Base-by-base conservation (phyloP, 169 alveolate species). In the Blepharisma undulans region DNA sequence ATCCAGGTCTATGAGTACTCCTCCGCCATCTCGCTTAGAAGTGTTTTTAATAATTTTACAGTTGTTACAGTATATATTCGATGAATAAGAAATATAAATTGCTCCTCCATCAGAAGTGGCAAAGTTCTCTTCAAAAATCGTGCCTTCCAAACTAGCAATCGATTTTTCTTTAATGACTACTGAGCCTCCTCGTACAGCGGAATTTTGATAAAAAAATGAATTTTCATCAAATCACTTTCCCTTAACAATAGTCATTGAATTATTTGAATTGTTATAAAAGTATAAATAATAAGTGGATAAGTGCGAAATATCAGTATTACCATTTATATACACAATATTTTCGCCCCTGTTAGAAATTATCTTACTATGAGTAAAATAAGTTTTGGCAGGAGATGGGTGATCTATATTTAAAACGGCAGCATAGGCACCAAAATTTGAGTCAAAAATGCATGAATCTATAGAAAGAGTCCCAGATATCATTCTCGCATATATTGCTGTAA, bases 51-150 rank as follows among this genome's bases (percentile, higher is more conserved):
- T 18, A 48, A 48, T 48, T 48, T 1, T 48, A 18, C 66, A 48
- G 66, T 48, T 48, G 14, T 48, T 48, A 18, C 36, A 29, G 7
- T 18, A 14, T 74, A 29, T 74, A 74, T 22, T 74, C 18, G 80
- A 74, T 10, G 80, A 18, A 0, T 14, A 14, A 2, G 80, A 25
- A 29, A 22, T 74, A 27, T 33, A 79, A 79, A 79, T 33, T 7
- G 87, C 87, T 79, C 87, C 87, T 33, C 87, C 87, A 25, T 79
- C 61, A 2, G 36, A 27, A 79, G 87, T 79, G 1, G 87, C 87
- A 25, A 72, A 79, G 72, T 79, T 79, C 0, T 79, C 12, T 4
- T 79, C 10, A 79, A 79, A 79, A 33, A 7, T 0, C 0, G 48
- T 6, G 19, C 33, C 33, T 25, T 22, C 33, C 12, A 74, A 25